phyloP scores from a whole-genome alignment of 208 protist genomes.

The Leishmania turanica region DNA sequence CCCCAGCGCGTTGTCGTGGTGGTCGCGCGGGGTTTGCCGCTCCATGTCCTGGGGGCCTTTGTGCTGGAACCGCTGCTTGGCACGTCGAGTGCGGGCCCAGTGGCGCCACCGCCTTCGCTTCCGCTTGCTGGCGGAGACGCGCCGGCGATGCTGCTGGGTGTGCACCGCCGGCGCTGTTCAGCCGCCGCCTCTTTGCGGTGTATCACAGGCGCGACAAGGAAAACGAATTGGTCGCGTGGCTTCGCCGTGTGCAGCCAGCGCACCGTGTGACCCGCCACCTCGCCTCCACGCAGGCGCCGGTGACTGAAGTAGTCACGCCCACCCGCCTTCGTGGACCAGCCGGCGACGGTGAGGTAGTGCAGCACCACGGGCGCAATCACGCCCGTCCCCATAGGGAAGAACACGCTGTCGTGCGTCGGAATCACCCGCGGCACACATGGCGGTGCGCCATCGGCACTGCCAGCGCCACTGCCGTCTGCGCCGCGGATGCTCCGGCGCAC shows the following conservation, averaged over 20 bases:
- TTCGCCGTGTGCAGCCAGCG: slow-evolving; percentile 65
- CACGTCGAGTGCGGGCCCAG: background rate
- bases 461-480: slow-evolving; percentile 15
- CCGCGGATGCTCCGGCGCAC: slow-evolving; percentile 22
- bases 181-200: background rate
- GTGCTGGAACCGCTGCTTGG: background rate
- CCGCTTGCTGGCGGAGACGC: background rate
- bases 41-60: background rate
- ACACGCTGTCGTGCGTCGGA: slow-evolving; percentile 57
- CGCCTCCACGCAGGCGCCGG: slow-evolving; percentile 51
- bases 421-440: slow-evolving; percentile 18
- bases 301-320: slow-evolving; percentile 76
- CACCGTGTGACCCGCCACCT: slow-evolving; percentile 67
- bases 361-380: slow-evolving; percentile 54
- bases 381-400: slow-evolving; percentile 62
- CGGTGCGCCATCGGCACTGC: background rate
- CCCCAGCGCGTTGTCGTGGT: background rate
- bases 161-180: background rate
- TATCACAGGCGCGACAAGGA: slow-evolving; percentile 67
- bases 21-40: background rate
- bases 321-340: slow-evolving; percentile 57
- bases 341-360: slow-evolving; percentile 66
- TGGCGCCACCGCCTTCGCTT: background rate
- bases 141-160: background rate
- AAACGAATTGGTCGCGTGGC: slow-evolving; percentile 68